Evolutionary conservation across 208 protist genomes (phyloP).

Genomic region (Blechomonas ayalai): DNA sequence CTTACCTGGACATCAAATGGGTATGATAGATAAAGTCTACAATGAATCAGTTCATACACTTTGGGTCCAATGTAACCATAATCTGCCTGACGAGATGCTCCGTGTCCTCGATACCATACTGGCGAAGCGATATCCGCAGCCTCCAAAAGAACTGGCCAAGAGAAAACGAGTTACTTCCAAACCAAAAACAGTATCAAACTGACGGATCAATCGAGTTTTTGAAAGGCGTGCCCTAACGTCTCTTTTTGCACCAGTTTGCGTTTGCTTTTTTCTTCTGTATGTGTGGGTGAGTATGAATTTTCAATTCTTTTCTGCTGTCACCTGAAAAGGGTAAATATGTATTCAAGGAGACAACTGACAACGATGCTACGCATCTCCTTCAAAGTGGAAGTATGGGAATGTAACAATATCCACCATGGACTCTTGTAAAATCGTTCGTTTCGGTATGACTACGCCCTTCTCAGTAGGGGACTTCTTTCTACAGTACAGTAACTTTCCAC

Average conservation of each 20-base stretch:
- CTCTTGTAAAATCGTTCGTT: too few relatives aligned
- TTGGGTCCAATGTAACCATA: constrained; percentile 44
- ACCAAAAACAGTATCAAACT: constrained; percentile 5
- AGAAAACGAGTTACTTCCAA: too few relatives aligned
- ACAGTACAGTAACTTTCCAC: too few relatives aligned
- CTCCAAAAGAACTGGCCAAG: constrained; percentile 23
- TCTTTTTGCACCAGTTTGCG: constrained; percentile 8
- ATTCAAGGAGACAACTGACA: background rate
- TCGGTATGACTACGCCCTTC: too few relatives aligned
- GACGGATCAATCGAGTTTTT: background rate
- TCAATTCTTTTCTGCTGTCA: constrained; percentile 3
- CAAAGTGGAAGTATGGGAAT: too few relatives aligned
- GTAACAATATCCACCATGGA: too few relatives aligned
- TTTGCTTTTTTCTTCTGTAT: constrained; percentile 3
- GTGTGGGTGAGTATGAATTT: constrained; percentile 5
- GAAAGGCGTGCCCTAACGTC: constrained; percentile 6
- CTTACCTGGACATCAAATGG: too few relatives aligned
- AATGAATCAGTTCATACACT: constrained; percentile 48
- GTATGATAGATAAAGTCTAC: constrained; percentile 3
- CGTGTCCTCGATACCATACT: constrained; percentile 26
- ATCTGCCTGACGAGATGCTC: constrained; percentile 30
- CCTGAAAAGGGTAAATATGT: background rate
- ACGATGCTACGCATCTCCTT: background rate
- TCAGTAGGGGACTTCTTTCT: too few relatives aligned
- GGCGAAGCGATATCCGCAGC: constrained; percentile 42